These are phyloP conservation scores for Penstemon newberryi DNA, from an alignment of 257 asterid species.

Conservation along the genomic window DNA sequence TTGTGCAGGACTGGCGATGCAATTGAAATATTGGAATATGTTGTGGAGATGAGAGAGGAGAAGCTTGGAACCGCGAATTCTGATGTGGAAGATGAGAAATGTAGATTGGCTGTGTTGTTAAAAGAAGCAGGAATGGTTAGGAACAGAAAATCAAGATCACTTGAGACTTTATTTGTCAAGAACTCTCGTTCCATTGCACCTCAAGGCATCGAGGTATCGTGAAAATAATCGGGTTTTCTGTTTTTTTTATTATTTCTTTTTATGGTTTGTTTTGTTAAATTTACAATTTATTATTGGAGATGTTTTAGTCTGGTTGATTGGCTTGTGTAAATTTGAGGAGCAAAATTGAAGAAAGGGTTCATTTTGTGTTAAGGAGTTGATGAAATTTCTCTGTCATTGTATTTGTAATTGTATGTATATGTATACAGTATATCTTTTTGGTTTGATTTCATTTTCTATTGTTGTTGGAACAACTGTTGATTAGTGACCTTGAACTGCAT, in stretches of 20 bases:
- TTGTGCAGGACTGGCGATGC: constrained; percentile 69
- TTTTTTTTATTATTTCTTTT: background rate
- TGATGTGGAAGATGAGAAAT: constrained; percentile 79
- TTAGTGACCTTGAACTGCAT: constrained; percentile 25
- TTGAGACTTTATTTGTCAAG: constrained; percentile 62
- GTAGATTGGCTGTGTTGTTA: constrained; percentile 56
- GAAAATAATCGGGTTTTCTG: constrained; percentile 2
- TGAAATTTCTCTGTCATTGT: constrained; percentile 32
- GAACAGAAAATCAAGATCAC: constrained; percentile 59
- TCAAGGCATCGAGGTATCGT: constrained; percentile 43
- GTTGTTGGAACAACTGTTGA: constrained; percentile 38
- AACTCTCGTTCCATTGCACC: constrained; percentile 35
- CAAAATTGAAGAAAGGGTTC: constrained; percentile 4
- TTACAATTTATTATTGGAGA: constrained; percentile 18
- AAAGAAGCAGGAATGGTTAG: constrained; percentile 75
- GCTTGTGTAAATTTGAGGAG: constrained; percentile 5
- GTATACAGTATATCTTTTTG: constrained; percentile 22
- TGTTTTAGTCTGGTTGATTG: constrained; percentile 19
- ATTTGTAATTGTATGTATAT: background rate
- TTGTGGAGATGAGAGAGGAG: constrained; percentile 86
- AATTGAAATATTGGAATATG: constrained; percentile 76
- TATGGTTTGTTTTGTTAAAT: background rate
- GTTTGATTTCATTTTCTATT: constrained; percentile 44
- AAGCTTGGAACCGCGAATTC: constrained; percentile 87
- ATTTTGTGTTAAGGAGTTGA: constrained; percentile 20